These are phyloP conservation scores for Fraxinus greggii DNA, from an alignment of 305 asterid genomes.

Conservation along the genomic window DNA sequence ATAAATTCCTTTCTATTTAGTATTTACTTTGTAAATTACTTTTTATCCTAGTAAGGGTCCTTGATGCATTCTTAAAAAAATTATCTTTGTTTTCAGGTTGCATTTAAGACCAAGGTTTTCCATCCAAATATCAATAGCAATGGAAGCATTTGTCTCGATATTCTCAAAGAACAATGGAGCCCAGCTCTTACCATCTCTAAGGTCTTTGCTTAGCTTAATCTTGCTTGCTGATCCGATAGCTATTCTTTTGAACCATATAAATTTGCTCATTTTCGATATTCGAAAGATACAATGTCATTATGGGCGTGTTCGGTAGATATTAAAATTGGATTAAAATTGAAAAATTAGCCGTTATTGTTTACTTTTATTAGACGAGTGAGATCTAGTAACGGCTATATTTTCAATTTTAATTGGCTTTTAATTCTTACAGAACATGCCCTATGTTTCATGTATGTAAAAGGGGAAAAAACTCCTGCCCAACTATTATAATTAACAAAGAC, in stretches of 20 bases:
- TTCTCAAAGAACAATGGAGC: constrained; percentile 43
- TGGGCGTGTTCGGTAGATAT: too few relatives aligned
- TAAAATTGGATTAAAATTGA: too few relatives aligned
- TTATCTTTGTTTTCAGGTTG: constrained; percentile 30
- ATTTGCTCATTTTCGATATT: background rate
- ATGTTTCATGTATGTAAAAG: background rate
- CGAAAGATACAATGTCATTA: background rate
- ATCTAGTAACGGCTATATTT: too few relatives aligned
- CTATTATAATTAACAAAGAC: background rate
- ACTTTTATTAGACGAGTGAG: too few relatives aligned
- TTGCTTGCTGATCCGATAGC: background rate
- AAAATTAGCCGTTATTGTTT: too few relatives aligned
- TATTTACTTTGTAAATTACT: background rate
- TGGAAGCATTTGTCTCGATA: constrained; percentile 44
- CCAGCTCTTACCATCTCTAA: constrained; percentile 40
- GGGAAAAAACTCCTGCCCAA: background rate
- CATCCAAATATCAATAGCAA: constrained; percentile 37
- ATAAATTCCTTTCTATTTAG: background rate
- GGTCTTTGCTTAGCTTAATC: constrained; percentile 4
- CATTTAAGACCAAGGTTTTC: constrained; percentile 42
- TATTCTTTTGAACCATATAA: background rate
- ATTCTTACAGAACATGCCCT: too few relatives aligned
- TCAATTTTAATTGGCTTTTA: too few relatives aligned
- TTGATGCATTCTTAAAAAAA: background rate
- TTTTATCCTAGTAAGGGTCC: background rate